phyloP scores from a whole-genome alignment of 2,329 filamentous ascomycete species.

The Aspergillus sp. region DNA sequence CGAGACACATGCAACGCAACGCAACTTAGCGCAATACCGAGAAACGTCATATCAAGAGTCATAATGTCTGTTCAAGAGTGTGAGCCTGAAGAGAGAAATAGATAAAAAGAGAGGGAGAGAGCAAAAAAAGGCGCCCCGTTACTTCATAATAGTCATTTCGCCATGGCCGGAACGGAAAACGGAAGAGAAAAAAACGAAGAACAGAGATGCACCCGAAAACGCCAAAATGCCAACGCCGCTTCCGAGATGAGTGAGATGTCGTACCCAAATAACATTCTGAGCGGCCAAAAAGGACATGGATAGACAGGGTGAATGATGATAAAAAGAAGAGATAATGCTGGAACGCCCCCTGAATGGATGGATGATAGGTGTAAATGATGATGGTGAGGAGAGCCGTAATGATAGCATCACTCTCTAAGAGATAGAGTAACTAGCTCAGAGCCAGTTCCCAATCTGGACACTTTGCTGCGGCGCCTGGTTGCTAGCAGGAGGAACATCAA shows the following conservation, averaged over 20 bases:
- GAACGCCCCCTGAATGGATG: slow-evolving; percentile 12
- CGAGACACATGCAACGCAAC: neutral
- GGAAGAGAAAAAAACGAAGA: neutral
- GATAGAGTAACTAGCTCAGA: slow-evolving; percentile 25
- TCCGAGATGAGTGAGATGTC: slow-evolving; percentile 4
- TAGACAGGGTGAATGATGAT: slow-evolving; percentile 4
- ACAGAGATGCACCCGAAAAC: slow-evolving; percentile 15
- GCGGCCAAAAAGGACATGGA: neutral
- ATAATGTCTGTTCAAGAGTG: neutral
- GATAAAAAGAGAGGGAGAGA: neutral
- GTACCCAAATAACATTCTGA: slow-evolving; percentile 8
- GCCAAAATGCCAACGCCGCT: slow-evolving; percentile 24
- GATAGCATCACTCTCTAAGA: neutral
- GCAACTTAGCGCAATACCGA: neutral
- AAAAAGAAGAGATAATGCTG: slow-evolving; percentile 13
- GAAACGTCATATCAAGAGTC: neutral
- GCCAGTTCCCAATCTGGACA: slow-evolving; percentile 37
- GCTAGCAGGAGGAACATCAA: slow-evolving; percentile 33
- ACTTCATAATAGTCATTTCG: slow-evolving; percentile 28
- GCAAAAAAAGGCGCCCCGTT: slow-evolving; percentile 12
- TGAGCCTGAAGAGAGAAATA: slow-evolving; percentile 1
- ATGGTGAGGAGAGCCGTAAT: neutral
- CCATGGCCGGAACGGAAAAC: slow-evolving; percentile 13
- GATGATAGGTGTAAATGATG: slow-evolving; percentile 8
- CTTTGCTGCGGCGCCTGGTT: slow-evolving; percentile 22